phyloP scores from a whole-genome alignment of 345 rosid species.

The Jatropha curcas region DNA sequence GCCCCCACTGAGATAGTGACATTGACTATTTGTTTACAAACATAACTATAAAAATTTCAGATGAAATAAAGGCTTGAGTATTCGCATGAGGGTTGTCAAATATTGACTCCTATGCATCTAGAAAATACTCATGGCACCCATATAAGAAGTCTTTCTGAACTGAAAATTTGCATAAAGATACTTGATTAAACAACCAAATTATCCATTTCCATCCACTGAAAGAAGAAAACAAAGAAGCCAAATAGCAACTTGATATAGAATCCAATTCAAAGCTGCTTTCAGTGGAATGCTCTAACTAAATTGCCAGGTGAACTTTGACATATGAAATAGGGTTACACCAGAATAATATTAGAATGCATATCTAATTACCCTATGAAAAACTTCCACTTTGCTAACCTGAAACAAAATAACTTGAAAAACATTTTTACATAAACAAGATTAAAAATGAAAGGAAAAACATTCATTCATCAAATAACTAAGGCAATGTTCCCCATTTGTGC shows the following conservation, averaged over 20 bases:
- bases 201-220: constrained; percentile 13
- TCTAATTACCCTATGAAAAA: background rate
- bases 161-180: constrained; percentile 5
- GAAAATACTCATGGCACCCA: constrained; percentile 12
- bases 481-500: background rate
- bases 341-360: background rate
- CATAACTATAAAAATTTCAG: background rate
- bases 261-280: constrained; percentile 14
- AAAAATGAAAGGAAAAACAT: background rate
- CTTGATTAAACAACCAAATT: constrained; percentile 5
- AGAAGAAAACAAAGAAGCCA: constrained; percentile 14
- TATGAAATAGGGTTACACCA: background rate
- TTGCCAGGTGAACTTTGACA: background rate
- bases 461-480: background rate
- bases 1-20: background rate
- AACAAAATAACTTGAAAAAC: background rate
- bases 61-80: constrained; percentile 7
- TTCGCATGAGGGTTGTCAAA: constrained; percentile 13
- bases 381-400: background rate
- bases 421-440: background rate
- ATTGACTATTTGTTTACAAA: background rate
- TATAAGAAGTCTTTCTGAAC: constrained; percentile 6
- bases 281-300: constrained; percentile 8
- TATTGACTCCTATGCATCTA: constrained; percentile 7
- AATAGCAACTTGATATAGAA: constrained; percentile 5